Conservation (phyloP, 306 rosid species). For the Inga leiocalycina region DNA sequence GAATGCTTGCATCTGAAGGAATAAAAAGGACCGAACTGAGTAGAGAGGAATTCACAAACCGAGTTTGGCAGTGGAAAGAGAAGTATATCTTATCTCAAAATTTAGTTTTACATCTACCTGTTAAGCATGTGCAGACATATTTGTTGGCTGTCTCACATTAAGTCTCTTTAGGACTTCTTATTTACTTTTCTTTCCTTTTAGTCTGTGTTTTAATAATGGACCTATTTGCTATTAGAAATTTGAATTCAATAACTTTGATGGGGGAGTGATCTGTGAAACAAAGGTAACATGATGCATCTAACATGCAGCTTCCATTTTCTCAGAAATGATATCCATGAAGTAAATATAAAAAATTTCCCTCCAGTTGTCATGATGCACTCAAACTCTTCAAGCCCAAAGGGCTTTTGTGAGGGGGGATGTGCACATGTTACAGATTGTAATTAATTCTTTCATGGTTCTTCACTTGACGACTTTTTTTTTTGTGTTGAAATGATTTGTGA, state of each 20-base stretch:
- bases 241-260: not conserved
- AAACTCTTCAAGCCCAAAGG: not conserved
- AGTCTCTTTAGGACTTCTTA: not conserved
- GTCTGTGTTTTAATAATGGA: not conserved
- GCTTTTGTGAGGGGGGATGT: not conserved
- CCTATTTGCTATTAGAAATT: conserved; percentile 12
- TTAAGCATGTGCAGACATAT: conserved; percentile 11
- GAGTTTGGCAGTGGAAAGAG: conserved; percentile 99
- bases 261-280: not conserved
- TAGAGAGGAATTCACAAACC: conserved; percentile 79
- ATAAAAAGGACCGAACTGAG: conserved; percentile 75
- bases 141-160: not conserved
- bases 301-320: not conserved
- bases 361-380: not conserved
- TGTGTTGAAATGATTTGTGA: not conserved
- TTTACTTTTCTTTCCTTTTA: not conserved
- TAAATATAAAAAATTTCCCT: not conserved
- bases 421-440: not conserved
- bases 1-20: conserved; percentile 94
- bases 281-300: conserved; percentile 1
- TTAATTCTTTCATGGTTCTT: not conserved
- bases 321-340: not conserved
- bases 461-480: not conserved
- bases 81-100: conserved; percentile 55
- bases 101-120: conserved; percentile 33